These are phyloP conservation scores for Termitomyces sp. DNA, from an alignment of 768 basidiomycete genomes.

Conservation along the genomic window DNA sequence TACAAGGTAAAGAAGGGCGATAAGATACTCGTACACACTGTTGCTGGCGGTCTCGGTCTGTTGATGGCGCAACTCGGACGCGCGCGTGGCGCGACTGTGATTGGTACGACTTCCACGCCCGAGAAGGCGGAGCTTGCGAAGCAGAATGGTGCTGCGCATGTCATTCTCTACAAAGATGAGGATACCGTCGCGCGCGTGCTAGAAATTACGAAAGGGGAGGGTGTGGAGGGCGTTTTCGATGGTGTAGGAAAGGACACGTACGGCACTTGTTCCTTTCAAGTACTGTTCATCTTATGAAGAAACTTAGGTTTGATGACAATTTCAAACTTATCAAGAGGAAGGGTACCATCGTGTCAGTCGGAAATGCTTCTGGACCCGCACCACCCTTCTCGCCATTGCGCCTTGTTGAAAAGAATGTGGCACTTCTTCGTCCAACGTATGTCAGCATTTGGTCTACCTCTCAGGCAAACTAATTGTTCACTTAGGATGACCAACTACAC, in stretches of 20 bases:
- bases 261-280: constrained; percentile 21
- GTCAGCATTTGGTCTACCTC: constrained; percentile 17
- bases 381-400: constrained; percentile 70
- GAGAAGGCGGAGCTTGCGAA: constrained; percentile 83
- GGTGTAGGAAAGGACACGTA: constrained; percentile 97
- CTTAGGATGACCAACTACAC: constrained; percentile 67
- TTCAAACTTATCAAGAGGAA: constrained; percentile 81
- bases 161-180: constrained; percentile 76
- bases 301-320: constrained; percentile 63
- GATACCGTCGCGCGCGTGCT: constrained; percentile 69
- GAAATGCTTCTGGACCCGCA: constrained; percentile 87
- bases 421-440: constrained; percentile 70
- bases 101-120: constrained; percentile 84
- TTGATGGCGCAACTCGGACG: constrained; percentile 65
- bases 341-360: constrained; percentile 85
- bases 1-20: constrained; percentile 81
- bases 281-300: background rate
- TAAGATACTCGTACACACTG: constrained; percentile 79
- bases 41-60: constrained; percentile 85
- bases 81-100: constrained; percentile 77
- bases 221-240: constrained; percentile 86
- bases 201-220: constrained; percentile 72
- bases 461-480: background rate
- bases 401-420: constrained; percentile 79
- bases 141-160: constrained; percentile 77